Evolutionary conservation across 768 basidiomycete species (phyloP).

Genomic region (Leccinum aurantiacum): DNA sequence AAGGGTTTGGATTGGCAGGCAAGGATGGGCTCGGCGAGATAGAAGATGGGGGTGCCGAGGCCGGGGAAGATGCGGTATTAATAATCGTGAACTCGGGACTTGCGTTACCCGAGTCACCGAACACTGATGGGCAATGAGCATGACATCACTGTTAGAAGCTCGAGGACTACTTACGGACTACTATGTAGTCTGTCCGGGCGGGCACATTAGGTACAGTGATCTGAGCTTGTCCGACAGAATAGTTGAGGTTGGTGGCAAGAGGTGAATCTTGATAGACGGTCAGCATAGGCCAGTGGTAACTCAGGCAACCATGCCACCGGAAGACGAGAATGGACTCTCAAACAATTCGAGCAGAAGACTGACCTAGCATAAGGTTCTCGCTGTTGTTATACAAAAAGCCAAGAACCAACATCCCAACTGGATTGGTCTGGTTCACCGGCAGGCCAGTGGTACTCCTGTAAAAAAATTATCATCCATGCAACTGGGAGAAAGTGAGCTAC

Average conservation of each 20-base stretch:
- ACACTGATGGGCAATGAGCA: conserved; percentile 22
- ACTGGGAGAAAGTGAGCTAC: conserved; percentile 1
- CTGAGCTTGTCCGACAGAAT: conserved; percentile 32
- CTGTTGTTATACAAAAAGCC: conserved; percentile 27
- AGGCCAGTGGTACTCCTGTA: conserved; percentile 21
- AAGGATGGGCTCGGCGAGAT: not conserved
- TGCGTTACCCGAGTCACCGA: conserved; percentile 43
- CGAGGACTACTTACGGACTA: conserved; percentile 34
- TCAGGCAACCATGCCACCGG: not conserved
- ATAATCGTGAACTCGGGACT: conserved; percentile 43
- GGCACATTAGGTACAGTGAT: conserved; percentile 38
- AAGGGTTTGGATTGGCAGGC: not conserved
- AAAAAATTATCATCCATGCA: conserved; percentile 32
- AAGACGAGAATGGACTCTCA: not conserved
- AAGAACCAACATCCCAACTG: conserved; percentile 32
- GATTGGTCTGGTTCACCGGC: conserved; percentile 31
- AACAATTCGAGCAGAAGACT: conserved; percentile 7
- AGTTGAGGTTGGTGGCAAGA: conserved; percentile 35
- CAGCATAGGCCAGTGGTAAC: conserved; percentile 4
- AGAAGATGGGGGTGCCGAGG: conserved; percentile 12
- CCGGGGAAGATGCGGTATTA: conserved; percentile 55
- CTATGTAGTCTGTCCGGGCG: conserved; percentile 33
- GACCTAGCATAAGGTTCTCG: conserved; percentile 34
- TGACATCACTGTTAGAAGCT: not conserved
- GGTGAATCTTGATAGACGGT: conserved; percentile 28